Evolutionary conservation across 1,284 basidiomycete species (phyloP).

Genomic region (Cryptococcus floricola): DNA sequence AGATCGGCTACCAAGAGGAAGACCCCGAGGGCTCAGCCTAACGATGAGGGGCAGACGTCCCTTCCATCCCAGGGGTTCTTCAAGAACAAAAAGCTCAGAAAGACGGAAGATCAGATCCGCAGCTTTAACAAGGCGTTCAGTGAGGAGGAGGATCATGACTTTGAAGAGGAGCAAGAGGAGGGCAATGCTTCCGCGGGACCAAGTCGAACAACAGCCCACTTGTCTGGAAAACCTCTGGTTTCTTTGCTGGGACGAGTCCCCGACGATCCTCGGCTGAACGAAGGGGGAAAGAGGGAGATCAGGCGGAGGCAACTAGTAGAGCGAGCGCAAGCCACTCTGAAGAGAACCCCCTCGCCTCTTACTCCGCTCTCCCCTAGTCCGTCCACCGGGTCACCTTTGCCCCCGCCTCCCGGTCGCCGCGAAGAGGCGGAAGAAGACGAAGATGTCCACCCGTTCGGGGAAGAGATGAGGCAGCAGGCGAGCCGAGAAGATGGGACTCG

Average conservation of each 20-base stretch:
- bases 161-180: constrained; percentile 18
- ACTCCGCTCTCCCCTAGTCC: too few relatives aligned
- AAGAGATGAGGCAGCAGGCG: neutral
- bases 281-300: too few relatives aligned
- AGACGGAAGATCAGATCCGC: neutral
- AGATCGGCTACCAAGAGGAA: too few relatives aligned
- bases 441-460: neutral
- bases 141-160: constrained; percentile 33
- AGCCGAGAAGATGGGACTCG: neutral
- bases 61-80: neutral
- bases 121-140: constrained; percentile 29
- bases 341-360: too few relatives aligned
- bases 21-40: neutral
- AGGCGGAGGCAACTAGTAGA: too few relatives aligned
- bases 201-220: too few relatives aligned
- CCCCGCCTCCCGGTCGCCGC: neutral
- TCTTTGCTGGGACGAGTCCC: too few relatives aligned
- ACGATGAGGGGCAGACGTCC: neutral
- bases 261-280: too few relatives aligned
- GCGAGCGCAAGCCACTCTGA: too few relatives aligned
- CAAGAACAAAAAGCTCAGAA: neutral
- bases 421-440: neutral
- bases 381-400: neutral
- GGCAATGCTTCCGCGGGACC: neutral
- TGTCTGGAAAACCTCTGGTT: too few relatives aligned